Evolutionary conservation across 2,329 filamentous ascomycete genomes (phyloP).

Genomic region (Paraconiothyrium brasiliense): DNA sequence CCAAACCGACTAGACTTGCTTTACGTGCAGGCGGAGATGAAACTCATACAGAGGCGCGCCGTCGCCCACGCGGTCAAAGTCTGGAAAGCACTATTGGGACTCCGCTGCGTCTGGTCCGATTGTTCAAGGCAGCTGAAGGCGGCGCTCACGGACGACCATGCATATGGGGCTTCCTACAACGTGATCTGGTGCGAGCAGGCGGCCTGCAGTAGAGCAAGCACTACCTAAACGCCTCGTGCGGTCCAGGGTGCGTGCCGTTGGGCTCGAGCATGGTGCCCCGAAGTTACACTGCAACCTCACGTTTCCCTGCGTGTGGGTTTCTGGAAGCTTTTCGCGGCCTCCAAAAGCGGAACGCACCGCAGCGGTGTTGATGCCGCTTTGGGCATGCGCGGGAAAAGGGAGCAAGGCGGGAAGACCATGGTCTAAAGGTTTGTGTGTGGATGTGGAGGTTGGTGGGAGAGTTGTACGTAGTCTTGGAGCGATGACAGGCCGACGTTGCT

Average conservation of each 20-base stretch:
- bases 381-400: slow-evolving; percentile 34
- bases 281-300: slow-evolving; percentile 7
- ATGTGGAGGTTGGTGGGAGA: slow-evolving; percentile 40
- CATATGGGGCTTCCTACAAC: slow-evolving; percentile 30
- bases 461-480: slow-evolving; percentile 44
- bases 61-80: slow-evolving; percentile 35
- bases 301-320: slow-evolving; percentile 26
- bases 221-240: slow-evolving; percentile 27
- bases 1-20: slow-evolving; percentile 30
- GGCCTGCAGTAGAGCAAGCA: slow-evolving; percentile 19
- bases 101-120: slow-evolving; percentile 22
- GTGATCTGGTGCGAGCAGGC: slow-evolving; percentile 28
- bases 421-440: slow-evolving; percentile 35
- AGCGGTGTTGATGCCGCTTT: slow-evolving; percentile 47
- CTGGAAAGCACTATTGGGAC: slow-evolving; percentile 34
- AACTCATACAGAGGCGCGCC: slow-evolving; percentile 35
- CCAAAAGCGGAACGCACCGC: slow-evolving; percentile 41
- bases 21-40: slow-evolving; percentile 45
- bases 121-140: slow-evolving; percentile 43
- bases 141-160: slow-evolving; percentile 36
- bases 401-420: slow-evolving; percentile 30
- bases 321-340: slow-evolving; percentile 45
- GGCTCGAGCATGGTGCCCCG: slow-evolving; percentile 32
- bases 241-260: slow-evolving; percentile 33
- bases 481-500: slow-evolving; percentile 51